phyloP scores from a whole-genome alignment of 805 yeast species.

The Candida rishiriensis region DNA sequence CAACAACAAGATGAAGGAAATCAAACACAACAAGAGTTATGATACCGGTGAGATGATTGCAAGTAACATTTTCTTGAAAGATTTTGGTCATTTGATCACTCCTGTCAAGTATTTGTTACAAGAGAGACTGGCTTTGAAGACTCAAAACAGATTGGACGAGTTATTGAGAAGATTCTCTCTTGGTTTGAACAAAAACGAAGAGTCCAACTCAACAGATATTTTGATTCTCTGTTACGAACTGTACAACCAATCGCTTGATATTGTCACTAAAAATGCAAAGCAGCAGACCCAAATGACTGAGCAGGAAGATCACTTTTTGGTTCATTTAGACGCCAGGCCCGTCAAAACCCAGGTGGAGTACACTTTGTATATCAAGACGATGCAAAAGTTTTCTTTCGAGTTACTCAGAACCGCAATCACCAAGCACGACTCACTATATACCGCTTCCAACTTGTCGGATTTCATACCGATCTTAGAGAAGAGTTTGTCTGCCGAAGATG shows the following conservation, averaged over 20 bases:
- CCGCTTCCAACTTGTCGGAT: slow-evolving; percentile 57
- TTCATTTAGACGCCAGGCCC: slow-evolving; percentile 62
- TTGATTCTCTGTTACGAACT: slow-evolving; percentile 72
- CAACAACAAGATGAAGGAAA: slow-evolving; percentile 80
- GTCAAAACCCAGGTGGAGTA: slow-evolving; percentile 50
- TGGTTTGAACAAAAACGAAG: slow-evolving; percentile 75
- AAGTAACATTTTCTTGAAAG: slow-evolving; percentile 51
- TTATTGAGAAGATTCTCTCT: slow-evolving; percentile 67
- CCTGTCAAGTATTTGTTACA: slow-evolving; percentile 65
- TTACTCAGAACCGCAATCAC: slow-evolving; percentile 66
- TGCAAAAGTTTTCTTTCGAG: slow-evolving; percentile 77
- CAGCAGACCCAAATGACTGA: slow-evolving; percentile 17
- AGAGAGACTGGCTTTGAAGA: slow-evolving; percentile 62
- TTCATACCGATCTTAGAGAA: slow-evolving; percentile 70
- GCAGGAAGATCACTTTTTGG: slow-evolving; percentile 58
- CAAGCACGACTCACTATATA: slow-evolving; percentile 55
- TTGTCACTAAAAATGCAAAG: slow-evolving; percentile 15
- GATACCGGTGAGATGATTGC: slow-evolving; percentile 83
- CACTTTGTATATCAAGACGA: slow-evolving; percentile 50
- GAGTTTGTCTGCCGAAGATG: slow-evolving; percentile 62
- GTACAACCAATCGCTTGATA: slow-evolving; percentile 46
- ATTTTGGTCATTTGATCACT: slow-evolving; percentile 52
- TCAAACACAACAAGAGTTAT: slow-evolving; percentile 80
- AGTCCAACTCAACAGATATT: slow-evolving; percentile 51
- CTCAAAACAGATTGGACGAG: slow-evolving; percentile 74